Conservation (phyloP, 2,329 filamentous ascomycete genomes). For the Colletotrichum sidae region DNA sequence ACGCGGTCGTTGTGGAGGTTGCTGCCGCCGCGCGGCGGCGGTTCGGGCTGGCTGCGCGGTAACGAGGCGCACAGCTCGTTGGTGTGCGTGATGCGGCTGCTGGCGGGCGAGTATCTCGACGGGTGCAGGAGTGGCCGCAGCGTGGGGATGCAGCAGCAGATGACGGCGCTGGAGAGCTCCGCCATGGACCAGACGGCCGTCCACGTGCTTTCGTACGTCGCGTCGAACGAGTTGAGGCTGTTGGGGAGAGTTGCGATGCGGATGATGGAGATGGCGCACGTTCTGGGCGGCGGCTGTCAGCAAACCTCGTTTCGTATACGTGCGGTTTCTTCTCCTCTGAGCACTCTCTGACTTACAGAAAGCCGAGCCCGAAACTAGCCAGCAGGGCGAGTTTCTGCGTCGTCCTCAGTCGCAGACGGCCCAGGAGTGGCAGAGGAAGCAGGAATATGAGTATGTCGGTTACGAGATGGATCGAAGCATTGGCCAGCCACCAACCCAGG, state of each 20-base stretch:
- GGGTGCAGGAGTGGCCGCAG: constrained; percentile 44
- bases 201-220: constrained; percentile 47
- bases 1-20: background rate
- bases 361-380: constrained; percentile 33
- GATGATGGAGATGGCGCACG: constrained; percentile 38
- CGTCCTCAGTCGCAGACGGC: constrained; percentile 18
- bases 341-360: constrained; percentile 26
- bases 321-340: background rate
- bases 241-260: constrained; percentile 46
- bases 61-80: background rate
- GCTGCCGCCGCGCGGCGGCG: no score
- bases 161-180: constrained; percentile 53
- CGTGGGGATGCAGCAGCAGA: constrained; percentile 54
- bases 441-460: constrained; percentile 38
- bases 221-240: constrained; percentile 43
- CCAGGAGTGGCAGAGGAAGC: constrained; percentile 35
- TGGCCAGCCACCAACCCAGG: constrained; percentile 32
- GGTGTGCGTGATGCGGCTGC: background rate
- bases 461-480: constrained; percentile 33
- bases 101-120: background rate
- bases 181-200: constrained; percentile 52
- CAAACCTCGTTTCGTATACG: no score
- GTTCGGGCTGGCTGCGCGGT: background rate
- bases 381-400: constrained; percentile 34
- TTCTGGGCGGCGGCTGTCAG: constrained; percentile 3